These are phyloP conservation scores for Phymatotrichopsis omnivora DNA, from an alignment of 2,329 filamentous ascomycete species.

Conservation along the genomic window DNA sequence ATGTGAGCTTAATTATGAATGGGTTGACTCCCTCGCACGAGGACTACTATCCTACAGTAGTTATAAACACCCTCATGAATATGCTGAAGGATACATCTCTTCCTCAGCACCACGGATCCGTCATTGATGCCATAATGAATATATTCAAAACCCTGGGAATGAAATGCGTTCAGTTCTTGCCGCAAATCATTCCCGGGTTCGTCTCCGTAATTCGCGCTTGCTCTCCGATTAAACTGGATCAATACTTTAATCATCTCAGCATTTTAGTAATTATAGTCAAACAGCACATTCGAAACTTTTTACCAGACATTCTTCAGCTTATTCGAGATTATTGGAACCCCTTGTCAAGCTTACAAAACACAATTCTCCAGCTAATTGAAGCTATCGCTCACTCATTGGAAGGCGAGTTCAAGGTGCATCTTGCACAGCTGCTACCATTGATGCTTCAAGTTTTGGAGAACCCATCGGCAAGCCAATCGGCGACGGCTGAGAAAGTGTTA, in stretches of 20 bases:
- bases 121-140: constrained; percentile 97
- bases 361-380: constrained; percentile 84
- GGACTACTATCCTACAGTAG: constrained; percentile 96
- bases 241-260: constrained; percentile 94
- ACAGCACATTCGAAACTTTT: constrained; percentile 86
- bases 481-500: constrained; percentile 63
- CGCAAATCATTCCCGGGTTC: constrained; percentile 89
- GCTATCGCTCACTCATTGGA: constrained; percentile 88
- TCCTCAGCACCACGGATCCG: constrained; percentile 79
- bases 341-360: constrained; percentile 71
- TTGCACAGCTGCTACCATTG: constrained; percentile 76
- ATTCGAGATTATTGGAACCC: constrained; percentile 85
- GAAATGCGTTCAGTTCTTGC: constrained; percentile 91
- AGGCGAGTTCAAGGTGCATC: constrained; percentile 94
- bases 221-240: constrained; percentile 67
- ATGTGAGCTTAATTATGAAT: constrained; percentile 96
- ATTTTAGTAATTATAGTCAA: constrained; percentile 89
- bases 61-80: constrained; percentile 87
- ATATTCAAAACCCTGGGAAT: constrained; percentile 94
- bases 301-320: constrained; percentile 75
- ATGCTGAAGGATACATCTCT: constrained; percentile 87
- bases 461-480: constrained; percentile 66
- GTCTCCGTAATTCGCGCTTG: constrained; percentile 78
- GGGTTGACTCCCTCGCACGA: constrained; percentile 93
- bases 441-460: constrained; percentile 93